phyloP scores from a whole-genome alignment of 2,329 filamentous ascomycete genomes.

The Colletotrichum orchidophilum region DNA sequence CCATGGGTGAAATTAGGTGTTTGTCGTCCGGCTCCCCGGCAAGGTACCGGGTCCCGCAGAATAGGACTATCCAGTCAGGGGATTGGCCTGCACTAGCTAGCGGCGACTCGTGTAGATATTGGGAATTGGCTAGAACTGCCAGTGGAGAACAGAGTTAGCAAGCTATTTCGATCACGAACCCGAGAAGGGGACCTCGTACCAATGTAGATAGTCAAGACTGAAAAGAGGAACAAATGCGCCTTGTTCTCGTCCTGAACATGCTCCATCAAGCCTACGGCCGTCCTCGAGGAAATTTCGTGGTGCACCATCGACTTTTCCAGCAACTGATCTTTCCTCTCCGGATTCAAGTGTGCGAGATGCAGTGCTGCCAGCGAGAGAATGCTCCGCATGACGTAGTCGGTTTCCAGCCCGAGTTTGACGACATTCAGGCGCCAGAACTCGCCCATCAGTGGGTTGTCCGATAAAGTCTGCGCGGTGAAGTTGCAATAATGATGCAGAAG shows the following conservation, averaged over 20 bases:
- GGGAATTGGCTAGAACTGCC: conserved; percentile 29
- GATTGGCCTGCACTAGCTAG: conserved; percentile 15
- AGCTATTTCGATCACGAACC: not conserved
- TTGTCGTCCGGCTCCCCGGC: conserved; percentile 21
- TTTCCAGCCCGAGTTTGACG: conserved; percentile 55
- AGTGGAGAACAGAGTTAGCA: not conserved
- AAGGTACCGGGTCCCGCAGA: conserved; percentile 28
- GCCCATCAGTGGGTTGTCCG: conserved; percentile 50
- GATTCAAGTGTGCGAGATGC: conserved; percentile 51
- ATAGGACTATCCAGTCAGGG: conserved; percentile 37
- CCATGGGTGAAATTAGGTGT: conserved; percentile 28
- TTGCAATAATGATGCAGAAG: conserved; percentile 63
- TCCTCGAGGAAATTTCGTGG: conserved; percentile 42
- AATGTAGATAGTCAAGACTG: conserved; percentile 33
- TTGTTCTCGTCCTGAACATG: conserved; percentile 27
- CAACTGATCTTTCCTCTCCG: conserved; percentile 33
- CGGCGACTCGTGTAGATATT: conserved; percentile 21
- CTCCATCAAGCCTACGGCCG: conserved; percentile 40
- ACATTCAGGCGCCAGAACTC: conserved; percentile 58
- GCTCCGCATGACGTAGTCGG: conserved; percentile 57
- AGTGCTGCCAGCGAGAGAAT: conserved; percentile 60
- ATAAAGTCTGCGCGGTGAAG: conserved; percentile 58
- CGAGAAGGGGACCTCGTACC: not conserved
- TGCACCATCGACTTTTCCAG: conserved; percentile 36
- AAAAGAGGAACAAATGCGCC: conserved; percentile 33